Base-by-base conservation (phyloP, 495 filamentous ascomycete species). In the Staphylotrichum longicolle region DNA sequence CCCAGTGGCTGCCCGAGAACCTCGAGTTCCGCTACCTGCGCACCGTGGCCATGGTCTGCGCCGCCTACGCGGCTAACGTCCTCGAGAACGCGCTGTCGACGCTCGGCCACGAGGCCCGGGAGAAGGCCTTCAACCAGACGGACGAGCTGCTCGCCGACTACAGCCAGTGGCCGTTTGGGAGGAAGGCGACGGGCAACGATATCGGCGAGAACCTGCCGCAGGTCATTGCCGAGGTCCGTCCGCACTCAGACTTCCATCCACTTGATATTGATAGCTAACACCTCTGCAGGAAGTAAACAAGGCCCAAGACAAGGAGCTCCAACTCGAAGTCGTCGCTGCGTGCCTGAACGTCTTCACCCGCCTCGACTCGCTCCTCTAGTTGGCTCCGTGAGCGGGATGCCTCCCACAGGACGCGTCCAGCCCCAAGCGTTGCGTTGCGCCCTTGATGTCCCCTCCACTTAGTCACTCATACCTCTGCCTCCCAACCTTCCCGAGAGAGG, bases 51-150 rank as follows among this genome's bases (percentile, higher is more conserved):
- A 96, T 98, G 93, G 91, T 98, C 41, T 98, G 94, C 76, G 94
- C 94, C 42, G 93, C 94, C 30, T 98, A 98, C 76, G 94, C 94
- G 46, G 94, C 94, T 58, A 98, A 98, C 74, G 94, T 98, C 15
- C 81, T 98, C 58, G 94, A 98, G 77, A 98, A 98, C 73, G 94
- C 93, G n/a, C 76, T 98, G 63, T 88, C 88, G 45, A 95, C 88
- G 7, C 85, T 98, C 65, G 92, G 93, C 64, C 94, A 98, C 72
- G 95, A 98, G 75, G 85, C 91, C 35, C 82, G 95, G 58, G 94
- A 98, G 76, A 80, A 93, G 65, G 93, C 94, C 3, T 98, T 98
- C 73, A 90, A 91, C 7, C 93, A 96, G 81, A 94, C 96, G 32
- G 95, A 98, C 74, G 94, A 98, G 77, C 77, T 98, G 58, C 78